These are phyloP conservation scores for Claviceps sp. DNA, from an alignment of 2,329 filamentous ascomycete genomes.

Conservation along the genomic window DNA sequence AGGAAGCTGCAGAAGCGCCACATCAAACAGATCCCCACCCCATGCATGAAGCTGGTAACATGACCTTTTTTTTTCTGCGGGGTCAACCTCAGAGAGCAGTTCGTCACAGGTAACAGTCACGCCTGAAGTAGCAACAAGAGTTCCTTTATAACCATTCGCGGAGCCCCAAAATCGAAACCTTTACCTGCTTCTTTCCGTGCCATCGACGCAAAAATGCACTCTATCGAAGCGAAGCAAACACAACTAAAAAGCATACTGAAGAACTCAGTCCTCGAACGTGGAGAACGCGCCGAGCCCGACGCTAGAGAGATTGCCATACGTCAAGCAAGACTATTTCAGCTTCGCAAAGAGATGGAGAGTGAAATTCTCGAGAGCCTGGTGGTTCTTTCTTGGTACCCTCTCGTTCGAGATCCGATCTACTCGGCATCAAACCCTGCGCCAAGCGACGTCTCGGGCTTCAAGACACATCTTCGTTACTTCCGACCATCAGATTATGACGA, in stretches of 20 bases:
- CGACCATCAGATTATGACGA: conserved; percentile 83
- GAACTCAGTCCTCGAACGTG: conserved; percentile 23
- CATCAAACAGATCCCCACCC: no score
- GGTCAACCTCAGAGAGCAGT: background rate
- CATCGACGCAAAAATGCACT: conserved; percentile 1
- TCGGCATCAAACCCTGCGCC: conserved; percentile 36
- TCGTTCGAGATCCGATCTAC: conserved; percentile 17
- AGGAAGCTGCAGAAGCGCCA: no score
- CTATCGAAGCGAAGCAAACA: conserved; percentile 16
- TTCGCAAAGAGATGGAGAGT: conserved; percentile 65
- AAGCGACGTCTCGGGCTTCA: conserved; percentile 52
- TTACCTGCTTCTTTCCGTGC: no score
- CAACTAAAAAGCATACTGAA: conserved; percentile 48
- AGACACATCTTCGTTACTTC: conserved; percentile 54
- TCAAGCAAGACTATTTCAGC: conserved; percentile 71
- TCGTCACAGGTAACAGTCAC: background rate
- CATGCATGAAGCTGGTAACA: no score
- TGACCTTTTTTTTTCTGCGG: background rate
- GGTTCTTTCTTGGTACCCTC: conserved; percentile 49
- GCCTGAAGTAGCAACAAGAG: no score
- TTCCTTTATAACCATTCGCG: no score
- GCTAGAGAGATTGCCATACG: conserved; percentile 56
- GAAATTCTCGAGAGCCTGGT: conserved; percentile 62
- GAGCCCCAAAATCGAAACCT: no score
- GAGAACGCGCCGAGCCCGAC: conserved; percentile 18